A percentile compares a stretch with the other conserved stretches of the same genome.
Conservation (phyloP, 768 basidiomycete genomes). For the Panaeolus papilionaceus region DNA sequence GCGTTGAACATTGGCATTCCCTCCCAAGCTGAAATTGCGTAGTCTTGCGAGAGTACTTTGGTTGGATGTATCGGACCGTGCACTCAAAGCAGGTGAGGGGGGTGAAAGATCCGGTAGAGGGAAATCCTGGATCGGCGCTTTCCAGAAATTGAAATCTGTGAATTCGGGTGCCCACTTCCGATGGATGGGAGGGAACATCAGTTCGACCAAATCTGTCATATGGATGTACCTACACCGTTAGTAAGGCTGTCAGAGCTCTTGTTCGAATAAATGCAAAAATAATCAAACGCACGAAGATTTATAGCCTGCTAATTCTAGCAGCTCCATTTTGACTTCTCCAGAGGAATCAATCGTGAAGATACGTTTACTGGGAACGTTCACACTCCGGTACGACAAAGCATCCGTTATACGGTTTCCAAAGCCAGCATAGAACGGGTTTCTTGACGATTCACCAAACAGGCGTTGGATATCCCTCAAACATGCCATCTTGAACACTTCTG, state of each 20-base stretch:
- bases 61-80: conserved; percentile 86
- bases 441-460: conserved; percentile 75
- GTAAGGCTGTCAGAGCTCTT: conserved; percentile 9
- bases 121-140: conserved; percentile 77
- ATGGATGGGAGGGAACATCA: conserved; percentile 98
- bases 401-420: conserved; percentile 99
- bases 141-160: conserved; percentile 99
- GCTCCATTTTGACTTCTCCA: conserved; percentile 96
- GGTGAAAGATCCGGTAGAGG: conserved; percentile 82
- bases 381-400: conserved; percentile 95
- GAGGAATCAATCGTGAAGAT: conserved; percentile 97
- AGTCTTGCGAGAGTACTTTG: conserved; percentile 76
- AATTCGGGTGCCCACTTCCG: conserved; percentile 88
- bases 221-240: conserved; percentile 79
- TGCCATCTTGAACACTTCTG: conserved; percentile 99
- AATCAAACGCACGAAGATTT: conserved; percentile 80
- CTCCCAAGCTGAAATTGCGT: conserved; percentile 79
- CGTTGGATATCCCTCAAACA: conserved; percentile 94
- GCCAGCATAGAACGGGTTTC: conserved; percentile 92
- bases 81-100: conserved; percentile 93
- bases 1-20: conserved; percentile 31
- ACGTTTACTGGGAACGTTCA: conserved; percentile 90
- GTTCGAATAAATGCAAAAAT: background rate
- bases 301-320: conserved; percentile 95
- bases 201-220: conserved; percentile 99